phyloP scores from a whole-genome alignment of 2,329 filamentous ascomycete species.

The Pezicula neosporulosa region DNA sequence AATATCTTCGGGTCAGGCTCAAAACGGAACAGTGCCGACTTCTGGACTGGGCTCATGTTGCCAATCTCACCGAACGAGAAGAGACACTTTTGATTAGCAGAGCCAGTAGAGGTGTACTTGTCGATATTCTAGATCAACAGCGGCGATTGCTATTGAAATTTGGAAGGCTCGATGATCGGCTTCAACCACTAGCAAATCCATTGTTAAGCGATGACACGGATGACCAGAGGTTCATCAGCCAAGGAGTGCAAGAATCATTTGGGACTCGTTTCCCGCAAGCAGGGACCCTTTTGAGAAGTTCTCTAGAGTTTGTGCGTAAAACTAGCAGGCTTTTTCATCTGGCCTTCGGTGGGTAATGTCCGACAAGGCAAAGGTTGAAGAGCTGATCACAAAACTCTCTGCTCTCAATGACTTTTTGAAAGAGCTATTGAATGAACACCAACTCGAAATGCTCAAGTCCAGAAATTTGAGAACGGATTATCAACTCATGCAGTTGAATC shows the following conservation, averaged over 20 bases:
- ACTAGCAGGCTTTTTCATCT: neutral
- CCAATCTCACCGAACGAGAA: neutral
- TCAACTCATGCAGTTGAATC: neutral
- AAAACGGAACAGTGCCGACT: neutral
- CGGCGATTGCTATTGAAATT: neutral
- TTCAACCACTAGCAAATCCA: neutral
- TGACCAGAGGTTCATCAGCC: neutral
- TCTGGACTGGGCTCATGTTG: neutral
- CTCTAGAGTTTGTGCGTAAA: neutral
- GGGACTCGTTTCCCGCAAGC: neutral
- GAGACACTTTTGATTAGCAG: neutral
- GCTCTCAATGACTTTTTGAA: neutral
- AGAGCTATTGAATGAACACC: neutral
- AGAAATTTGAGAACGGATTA: neutral
- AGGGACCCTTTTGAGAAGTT: neutral
- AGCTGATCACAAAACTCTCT: neutral
- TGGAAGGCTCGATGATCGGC: neutral
- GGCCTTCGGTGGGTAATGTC: neutral
- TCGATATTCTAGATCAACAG: neutral
- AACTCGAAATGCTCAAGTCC: neutral
- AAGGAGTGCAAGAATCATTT: neutral
- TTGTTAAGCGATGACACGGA: neutral
- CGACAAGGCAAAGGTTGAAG: neutral
- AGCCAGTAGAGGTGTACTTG: neutral
- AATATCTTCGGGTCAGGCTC: neutral